Conservation (phyloP, 768 basidiomycete species). For the Rhizopogon vesiculosus region DNA sequence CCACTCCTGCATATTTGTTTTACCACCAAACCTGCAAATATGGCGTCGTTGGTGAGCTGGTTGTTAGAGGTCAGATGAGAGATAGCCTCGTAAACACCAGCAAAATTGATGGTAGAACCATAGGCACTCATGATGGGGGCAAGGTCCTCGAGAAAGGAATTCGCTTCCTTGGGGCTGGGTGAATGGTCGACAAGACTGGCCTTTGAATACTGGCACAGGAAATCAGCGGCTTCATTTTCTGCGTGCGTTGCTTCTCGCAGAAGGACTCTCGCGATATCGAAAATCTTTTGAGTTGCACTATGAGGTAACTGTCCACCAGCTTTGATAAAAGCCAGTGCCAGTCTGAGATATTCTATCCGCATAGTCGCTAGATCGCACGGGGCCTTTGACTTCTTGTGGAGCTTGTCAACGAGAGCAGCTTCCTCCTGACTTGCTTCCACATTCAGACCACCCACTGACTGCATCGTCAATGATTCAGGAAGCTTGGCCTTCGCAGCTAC, state of each 20-base stretch:
- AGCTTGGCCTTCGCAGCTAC: slow-evolving; percentile 38
- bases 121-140: slow-evolving; percentile 51
- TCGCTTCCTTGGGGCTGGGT: slow-evolving; percentile 43
- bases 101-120: slow-evolving; percentile 48
- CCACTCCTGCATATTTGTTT: slow-evolving; percentile 41
- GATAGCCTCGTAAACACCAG: slow-evolving; percentile 51
- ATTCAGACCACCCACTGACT: slow-evolving; percentile 12
- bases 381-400: slow-evolving; percentile 38
- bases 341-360: slow-evolving; percentile 59
- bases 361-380: slow-evolving; percentile 54
- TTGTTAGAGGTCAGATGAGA: slow-evolving; percentile 39
- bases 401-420: slow-evolving; percentile 29
- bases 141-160: slow-evolving; percentile 50
- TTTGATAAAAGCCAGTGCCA: slow-evolving; percentile 45
- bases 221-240: slow-evolving; percentile 39
- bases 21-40: slow-evolving; percentile 45
- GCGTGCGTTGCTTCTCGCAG: slow-evolving; percentile 47
- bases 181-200: slow-evolving; percentile 42
- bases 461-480: slow-evolving; percentile 23
- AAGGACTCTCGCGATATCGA: slow-evolving; percentile 54
- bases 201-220: slow-evolving; percentile 50
- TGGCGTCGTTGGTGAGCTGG: slow-evolving; percentile 44
- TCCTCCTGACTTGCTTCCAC: slow-evolving; percentile 13
- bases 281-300: slow-evolving; percentile 36
- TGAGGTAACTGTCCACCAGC: slow-evolving; percentile 43